Conservation (phyloP, 2,329 filamentous ascomycete species). For the Atkinsonella texensis region DNA sequence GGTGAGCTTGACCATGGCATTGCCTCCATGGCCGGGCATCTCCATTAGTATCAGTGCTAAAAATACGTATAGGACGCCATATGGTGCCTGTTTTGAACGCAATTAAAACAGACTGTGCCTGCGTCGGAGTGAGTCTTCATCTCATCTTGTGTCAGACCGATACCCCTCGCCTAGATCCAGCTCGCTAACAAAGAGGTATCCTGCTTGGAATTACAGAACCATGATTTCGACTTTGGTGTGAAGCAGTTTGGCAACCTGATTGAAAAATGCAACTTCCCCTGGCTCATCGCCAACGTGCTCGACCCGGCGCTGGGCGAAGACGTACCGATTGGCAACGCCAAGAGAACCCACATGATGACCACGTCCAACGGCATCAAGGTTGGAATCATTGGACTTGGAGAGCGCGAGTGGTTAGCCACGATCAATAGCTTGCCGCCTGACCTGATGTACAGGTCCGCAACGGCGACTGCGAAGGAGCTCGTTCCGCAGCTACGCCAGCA, state of each 20-base stretch:
- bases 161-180: not conserved
- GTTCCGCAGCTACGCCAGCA: slow-evolving; percentile 60
- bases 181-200: not conserved
- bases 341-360: slow-evolving; percentile 64
- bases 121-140: slow-evolving; percentile 54
- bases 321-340: slow-evolving; percentile 63
- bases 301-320: slow-evolving; percentile 69
- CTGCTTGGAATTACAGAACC: slow-evolving; percentile 44
- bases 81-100: slow-evolving; percentile 80
- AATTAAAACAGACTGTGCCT: slow-evolving; percentile 68
- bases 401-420: slow-evolving; percentile 80
- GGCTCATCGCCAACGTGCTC: slow-evolving; percentile 79
- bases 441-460: slow-evolving; percentile 71
- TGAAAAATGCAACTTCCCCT: slow-evolving; percentile 69
- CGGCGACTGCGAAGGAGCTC: slow-evolving; percentile 61
- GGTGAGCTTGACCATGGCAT: slow-evolving; percentile 29
- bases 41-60: not conserved
- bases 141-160: not conserved
- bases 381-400: slow-evolving; percentile 73
- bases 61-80: slow-evolving; percentile 45
- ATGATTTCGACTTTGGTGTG: slow-evolving; percentile 87
- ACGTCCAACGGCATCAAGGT: slow-evolving; percentile 76
- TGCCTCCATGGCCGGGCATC: not conserved
- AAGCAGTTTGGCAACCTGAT: slow-evolving; percentile 64
- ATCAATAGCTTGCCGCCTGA: slow-evolving; percentile 78